Evolutionary conservation across 768 basidiomycete genomes (phyloP), one percentile per base, ranked within the genome.

Genomic region (Rhizopogon vinicolor): DNA sequence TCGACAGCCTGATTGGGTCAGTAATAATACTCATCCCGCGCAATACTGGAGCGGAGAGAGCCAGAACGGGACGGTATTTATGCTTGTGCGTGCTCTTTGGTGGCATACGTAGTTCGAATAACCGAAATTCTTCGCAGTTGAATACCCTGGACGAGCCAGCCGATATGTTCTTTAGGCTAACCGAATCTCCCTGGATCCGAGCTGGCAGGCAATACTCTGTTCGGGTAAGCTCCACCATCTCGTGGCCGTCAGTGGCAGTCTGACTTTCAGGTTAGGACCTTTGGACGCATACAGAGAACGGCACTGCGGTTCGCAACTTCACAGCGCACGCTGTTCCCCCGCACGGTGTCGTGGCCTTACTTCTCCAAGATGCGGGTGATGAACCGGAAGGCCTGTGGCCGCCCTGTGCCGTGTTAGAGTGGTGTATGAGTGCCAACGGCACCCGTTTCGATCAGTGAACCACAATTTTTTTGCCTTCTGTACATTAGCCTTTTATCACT

Each of bases 281-380:
- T 2, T 89, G 87, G 87, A 65, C 81, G 3, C 87, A 89, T 65
- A 87, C 84, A 19, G 72, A 85, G 60, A 88, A 86, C 60, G 85
- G 85, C 3, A 88, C 83, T 0, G 81, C 80, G 1, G 73, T 83
- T 22, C 78, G 86, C 16, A 83, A 79, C 64, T 75, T 87, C 61
- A 82, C 80, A 2, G 76, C 72, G 4, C 50, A 70, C 8, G 69
- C 67, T 18, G 84, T 89, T 10, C 86, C 86, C 3, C 62, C 84
- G 7, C 87, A 89, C 57, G 87, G 86, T 3, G 86, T 88, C 25
- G 79, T 84, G 22, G 87, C 86, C 33, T 62, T 89, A 9, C 69
- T 90, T 52, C 68, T 89, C 44, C 78, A 75, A 46, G 87, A 89
- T 60, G 83, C 78, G 1, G 86, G 85, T 0, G 76, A 88, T 52